A percentile compares a stretch with the other conserved stretches of the same genome.
Evolutionary conservation across 2,329 filamentous ascomycete genomes (phyloP).

Genomic region (Alternaria triticina): DNA sequence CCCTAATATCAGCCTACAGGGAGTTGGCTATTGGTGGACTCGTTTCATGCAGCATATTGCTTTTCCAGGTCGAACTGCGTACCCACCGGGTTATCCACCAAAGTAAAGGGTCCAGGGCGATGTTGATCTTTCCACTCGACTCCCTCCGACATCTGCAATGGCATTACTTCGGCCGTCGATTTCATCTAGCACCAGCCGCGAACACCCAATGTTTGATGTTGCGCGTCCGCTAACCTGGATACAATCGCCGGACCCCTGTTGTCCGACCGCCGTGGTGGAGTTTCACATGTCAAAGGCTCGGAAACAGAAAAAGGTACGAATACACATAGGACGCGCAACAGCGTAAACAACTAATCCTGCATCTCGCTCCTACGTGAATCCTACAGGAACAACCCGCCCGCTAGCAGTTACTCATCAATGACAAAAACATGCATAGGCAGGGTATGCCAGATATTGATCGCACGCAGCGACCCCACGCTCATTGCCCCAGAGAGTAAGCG

Average conservation of each 20-base stretch:
- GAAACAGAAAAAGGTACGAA: background rate
- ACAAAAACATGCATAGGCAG: constrained; percentile 10
- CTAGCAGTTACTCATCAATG: background rate
- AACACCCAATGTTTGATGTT: constrained; percentile 17
- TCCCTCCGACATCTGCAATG: constrained; percentile 1
- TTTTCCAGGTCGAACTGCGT: constrained; percentile 5
- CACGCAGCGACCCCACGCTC: constrained; percentile 19
- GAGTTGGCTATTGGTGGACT: constrained; percentile 1
- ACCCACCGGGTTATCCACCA: background rate
- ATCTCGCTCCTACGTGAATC: background rate
- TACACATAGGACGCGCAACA: background rate
- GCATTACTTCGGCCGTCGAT: constrained; percentile 16
- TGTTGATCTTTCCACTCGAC: constrained; percentile 8
- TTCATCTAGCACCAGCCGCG: constrained; percentile 7
- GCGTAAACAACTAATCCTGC: background rate
- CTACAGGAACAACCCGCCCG: background rate
- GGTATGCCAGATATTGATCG: constrained; percentile 14
- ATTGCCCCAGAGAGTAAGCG: constrained; percentile 27
- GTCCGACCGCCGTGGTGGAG: constrained; percentile 4
- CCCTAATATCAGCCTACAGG: background rate
- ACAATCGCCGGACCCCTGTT: constrained; percentile 20
- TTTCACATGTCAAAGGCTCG: constrained; percentile 22
- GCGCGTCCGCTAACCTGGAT: constrained; percentile 18
- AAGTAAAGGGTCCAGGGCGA: constrained; percentile 5
- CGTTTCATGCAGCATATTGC: constrained; percentile 2